Conservation (phyloP, 768 basidiomycete species). For the button mushroom (Agaricus bisporus) region DNA sequence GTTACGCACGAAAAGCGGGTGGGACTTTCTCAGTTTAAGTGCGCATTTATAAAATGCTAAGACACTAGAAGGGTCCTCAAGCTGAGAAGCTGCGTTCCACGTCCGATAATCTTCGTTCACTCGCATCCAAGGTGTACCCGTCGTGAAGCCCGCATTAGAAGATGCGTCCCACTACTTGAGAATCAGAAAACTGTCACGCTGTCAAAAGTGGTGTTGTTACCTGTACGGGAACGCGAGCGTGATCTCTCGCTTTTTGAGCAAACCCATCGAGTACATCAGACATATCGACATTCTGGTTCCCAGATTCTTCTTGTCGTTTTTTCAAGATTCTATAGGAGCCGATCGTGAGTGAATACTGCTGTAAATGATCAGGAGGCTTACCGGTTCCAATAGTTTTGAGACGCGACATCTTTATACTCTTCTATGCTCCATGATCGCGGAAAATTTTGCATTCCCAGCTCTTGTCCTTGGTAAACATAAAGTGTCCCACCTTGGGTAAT, state of each 20-base stretch:
- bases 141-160: conserved; percentile 57
- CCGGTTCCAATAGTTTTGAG: conserved; percentile 54
- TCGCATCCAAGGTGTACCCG: conserved; percentile 67
- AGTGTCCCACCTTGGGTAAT: conserved; percentile 58
- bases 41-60: conserved; percentile 56
- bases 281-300: conserved; percentile 48
- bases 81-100: conserved; percentile 52
- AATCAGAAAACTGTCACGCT: background rate
- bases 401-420: conserved; percentile 67
- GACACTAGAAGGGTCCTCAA: conserved; percentile 44
- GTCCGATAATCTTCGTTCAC: conserved; percentile 59
- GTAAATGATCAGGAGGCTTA: conserved; percentile 18
- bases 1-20: conserved; percentile 45
- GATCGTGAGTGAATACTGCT: background rate
- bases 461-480: conserved; percentile 74
- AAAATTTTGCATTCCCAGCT: conserved; percentile 62
- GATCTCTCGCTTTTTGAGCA: conserved; percentile 62
- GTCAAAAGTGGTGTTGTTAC: conserved; percentile 22
- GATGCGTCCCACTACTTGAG: conserved; percentile 47
- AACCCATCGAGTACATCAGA: conserved; percentile 51
- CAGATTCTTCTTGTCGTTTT: conserved; percentile 28
- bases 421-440: conserved; percentile 60
- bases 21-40: conserved; percentile 43
- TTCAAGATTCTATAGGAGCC: conserved; percentile 27
- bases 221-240: conserved; percentile 67